phyloP scores from a whole-genome alignment of 345 rosid species.

The Ceriops zippeliana region DNA sequence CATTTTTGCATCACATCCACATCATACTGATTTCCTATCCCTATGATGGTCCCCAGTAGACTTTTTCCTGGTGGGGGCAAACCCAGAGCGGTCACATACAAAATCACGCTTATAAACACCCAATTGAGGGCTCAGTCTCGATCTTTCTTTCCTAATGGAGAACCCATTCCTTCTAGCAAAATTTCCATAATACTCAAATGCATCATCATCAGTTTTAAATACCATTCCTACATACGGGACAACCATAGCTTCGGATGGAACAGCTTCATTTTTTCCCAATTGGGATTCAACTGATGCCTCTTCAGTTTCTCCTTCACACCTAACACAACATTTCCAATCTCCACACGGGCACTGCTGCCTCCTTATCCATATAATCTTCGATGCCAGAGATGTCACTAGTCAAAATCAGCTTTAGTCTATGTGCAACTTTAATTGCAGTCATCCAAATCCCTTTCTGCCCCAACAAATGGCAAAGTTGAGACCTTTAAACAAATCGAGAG shows the following conservation, averaged over 20 bases:
- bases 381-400: conserved; percentile 18
- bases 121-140: conserved; percentile 78
- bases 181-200: conserved; percentile 74
- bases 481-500: neutral
- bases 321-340: conserved; percentile 84
- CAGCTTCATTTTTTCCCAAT: conserved; percentile 47
- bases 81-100: conserved; percentile 94
- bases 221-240: conserved; percentile 84
- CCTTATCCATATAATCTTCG: conserved; percentile 75
- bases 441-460: neutral
- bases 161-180: conserved; percentile 87
- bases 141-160: conserved; percentile 85
- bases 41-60: conserved; percentile 83
- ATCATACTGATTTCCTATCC: conserved; percentile 82
- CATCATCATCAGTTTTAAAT: conserved; percentile 72
- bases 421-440: neutral
- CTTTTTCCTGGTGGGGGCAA: conserved; percentile 85
- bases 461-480: neutral
- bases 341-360: conserved; percentile 93
- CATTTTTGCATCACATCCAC: conserved; percentile 91
- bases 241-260: conserved; percentile 45
- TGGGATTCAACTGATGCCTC: conserved; percentile 44
- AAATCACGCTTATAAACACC: conserved; percentile 88
- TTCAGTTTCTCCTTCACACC: conserved; percentile 58
- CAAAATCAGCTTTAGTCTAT: neutral